These are phyloP conservation scores for Hermanozyma aechmeae DNA, from an alignment of 805 yeast species.

Conservation along the genomic window DNA sequence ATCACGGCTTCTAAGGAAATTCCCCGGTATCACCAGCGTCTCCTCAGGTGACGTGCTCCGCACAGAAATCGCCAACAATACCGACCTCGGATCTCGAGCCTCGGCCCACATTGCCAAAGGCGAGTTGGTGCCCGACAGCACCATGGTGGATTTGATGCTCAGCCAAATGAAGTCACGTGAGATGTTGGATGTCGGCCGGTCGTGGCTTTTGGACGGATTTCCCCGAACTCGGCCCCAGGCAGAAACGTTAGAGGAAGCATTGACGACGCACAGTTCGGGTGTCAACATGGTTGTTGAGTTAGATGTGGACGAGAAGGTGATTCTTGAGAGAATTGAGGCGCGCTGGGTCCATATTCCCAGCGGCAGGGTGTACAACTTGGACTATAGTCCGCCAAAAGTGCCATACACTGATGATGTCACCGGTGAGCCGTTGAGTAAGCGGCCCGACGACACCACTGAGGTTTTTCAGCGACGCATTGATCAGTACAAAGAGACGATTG, in stretches of 20 bases:
- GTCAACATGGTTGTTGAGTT: slow-evolving; percentile 78
- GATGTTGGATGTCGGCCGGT: slow-evolving; percentile 35
- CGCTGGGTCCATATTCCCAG: slow-evolving; percentile 79
- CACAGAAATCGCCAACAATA: slow-evolving; percentile 45
- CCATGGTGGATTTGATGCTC: slow-evolving; percentile 53
- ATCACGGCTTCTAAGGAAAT: slow-evolving; percentile 44
- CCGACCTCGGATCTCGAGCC: slow-evolving; percentile 52
- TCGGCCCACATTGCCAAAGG: slow-evolving; percentile 52
- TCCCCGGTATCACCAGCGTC: slow-evolving; percentile 47
- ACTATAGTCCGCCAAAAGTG: slow-evolving; percentile 82
- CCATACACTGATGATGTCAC: slow-evolving; percentile 82
- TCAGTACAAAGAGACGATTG: slow-evolving; percentile 47
- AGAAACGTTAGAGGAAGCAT: slow-evolving; percentile 36
- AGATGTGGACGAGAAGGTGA: slow-evolving; percentile 79
- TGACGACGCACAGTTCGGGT: slow-evolving; percentile 27
- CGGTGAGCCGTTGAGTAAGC: slow-evolving; percentile 73
- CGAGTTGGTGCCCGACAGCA: slow-evolving; percentile 59
- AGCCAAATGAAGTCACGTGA: slow-evolving; percentile 32
- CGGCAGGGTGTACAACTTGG: slow-evolving; percentile 78
- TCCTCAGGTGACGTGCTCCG: slow-evolving; percentile 84
- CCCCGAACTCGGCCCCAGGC: slow-evolving; percentile 82
- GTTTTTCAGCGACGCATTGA: slow-evolving; percentile 62
- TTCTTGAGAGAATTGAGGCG: slow-evolving; percentile 71
- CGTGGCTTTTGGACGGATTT: slow-evolving; percentile 87
- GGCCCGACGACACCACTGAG: slow-evolving; percentile 76